Percentiles rank a stretch among this genome's conserved stretches.
Conservation (phyloP, 2,329 filamentous ascomycete genomes). For the Penicillium digitatum region DNA sequence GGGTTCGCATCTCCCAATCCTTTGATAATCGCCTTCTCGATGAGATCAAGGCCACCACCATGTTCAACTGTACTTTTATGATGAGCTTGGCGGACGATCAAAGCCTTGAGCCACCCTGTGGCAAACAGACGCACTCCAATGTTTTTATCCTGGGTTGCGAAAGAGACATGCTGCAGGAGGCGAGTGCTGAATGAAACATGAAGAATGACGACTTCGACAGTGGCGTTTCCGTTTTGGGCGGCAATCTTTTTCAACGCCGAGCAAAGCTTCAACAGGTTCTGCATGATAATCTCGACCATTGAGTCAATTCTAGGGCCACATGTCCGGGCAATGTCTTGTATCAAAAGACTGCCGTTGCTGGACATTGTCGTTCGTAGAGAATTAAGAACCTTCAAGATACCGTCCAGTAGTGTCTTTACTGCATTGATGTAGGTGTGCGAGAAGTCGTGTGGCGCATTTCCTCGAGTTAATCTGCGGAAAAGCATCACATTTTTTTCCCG, state of each 20-base stretch:
- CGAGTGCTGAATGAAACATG: conserved; percentile 75
- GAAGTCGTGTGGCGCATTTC: conserved; percentile 78
- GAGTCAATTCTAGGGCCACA: conserved; percentile 77
- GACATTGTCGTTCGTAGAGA: conserved; percentile 87
- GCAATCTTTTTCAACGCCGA: conserved; percentile 89
- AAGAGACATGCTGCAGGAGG: conserved; percentile 79
- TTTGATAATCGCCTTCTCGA: conserved; percentile 86
- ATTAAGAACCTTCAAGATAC: conserved; percentile 78
- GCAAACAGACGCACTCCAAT: conserved; percentile 77
- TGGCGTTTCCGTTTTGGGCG: conserved; percentile 74
- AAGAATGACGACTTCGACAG: conserved; percentile 75
- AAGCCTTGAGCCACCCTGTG: conserved; percentile 75
- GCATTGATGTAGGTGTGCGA: conserved; percentile 64
- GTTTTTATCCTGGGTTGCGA: conserved; percentile 87
- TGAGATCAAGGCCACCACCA: conserved; percentile 71
- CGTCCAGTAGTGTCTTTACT: conserved; percentile 73
- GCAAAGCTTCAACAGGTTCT: conserved; percentile 83
- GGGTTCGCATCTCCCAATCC: conserved; percentile 87
- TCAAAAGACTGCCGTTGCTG: conserved; percentile 74
- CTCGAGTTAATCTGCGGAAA: conserved; percentile 72
- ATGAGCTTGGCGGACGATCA: conserved; percentile 69
- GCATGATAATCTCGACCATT: conserved; percentile 85
- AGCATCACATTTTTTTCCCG: conserved; percentile 77
- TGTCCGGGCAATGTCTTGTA: conserved; percentile 77
- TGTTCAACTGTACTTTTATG: conserved; percentile 84